phyloP scores from a whole-genome alignment of 1,284 basidiomycete genomes.

The Coriolopsis trogii region DNA sequence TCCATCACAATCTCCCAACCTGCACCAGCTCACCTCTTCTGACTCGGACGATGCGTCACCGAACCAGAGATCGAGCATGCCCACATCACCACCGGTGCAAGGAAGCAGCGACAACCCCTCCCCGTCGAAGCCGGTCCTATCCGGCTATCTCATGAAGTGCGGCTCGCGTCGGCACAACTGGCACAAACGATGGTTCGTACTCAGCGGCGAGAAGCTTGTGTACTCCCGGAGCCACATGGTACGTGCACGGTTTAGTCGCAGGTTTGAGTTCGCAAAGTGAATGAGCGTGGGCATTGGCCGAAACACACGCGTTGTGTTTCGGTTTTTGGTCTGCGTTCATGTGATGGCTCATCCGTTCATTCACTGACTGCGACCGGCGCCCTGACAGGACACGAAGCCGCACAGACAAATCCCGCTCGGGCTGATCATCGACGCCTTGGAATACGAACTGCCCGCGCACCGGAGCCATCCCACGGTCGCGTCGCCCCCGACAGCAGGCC shows the following conservation, averaged over 20 bases:
- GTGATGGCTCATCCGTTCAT: too few relatives aligned
- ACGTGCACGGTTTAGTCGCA: slow-evolving; percentile 35
- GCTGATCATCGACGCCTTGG: slow-evolving; percentile 91
- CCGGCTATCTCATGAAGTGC: slow-evolving; percentile 97
- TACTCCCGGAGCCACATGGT: slow-evolving; percentile 93
- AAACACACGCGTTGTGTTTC: too few relatives aligned
- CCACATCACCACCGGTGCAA: slow-evolving; percentile 10
- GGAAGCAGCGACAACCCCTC: slow-evolving; percentile 39
- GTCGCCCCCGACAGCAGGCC: slow-evolving; percentile 38
- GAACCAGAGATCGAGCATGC: slow-evolving; percentile 24
- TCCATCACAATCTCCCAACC: slow-evolving; percentile 37
- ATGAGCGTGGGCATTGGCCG: slow-evolving; percentile 13
- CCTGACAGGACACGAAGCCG: slow-evolving; percentile 81
- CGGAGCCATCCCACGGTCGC: slow-evolving; percentile 26
- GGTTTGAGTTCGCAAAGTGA: slow-evolving; percentile 11
- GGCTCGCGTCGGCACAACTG: slow-evolving; percentile 91
- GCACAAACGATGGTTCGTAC: slow-evolving; percentile 93
- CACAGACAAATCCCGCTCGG: slow-evolving; percentile 85
- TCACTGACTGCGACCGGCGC: too few relatives aligned
- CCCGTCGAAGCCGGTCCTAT: slow-evolving; percentile 74
- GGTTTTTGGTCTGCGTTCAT: too few relatives aligned
- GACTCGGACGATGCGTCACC: slow-evolving; percentile 74
- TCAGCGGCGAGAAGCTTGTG: slow-evolving; percentile 79
- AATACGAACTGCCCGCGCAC: slow-evolving; percentile 68
- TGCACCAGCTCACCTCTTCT: slow-evolving; percentile 59